Conservation (phyloP, 192 early-diverging fungal genomes). For the Gaertneriomyces sp. region DNA sequence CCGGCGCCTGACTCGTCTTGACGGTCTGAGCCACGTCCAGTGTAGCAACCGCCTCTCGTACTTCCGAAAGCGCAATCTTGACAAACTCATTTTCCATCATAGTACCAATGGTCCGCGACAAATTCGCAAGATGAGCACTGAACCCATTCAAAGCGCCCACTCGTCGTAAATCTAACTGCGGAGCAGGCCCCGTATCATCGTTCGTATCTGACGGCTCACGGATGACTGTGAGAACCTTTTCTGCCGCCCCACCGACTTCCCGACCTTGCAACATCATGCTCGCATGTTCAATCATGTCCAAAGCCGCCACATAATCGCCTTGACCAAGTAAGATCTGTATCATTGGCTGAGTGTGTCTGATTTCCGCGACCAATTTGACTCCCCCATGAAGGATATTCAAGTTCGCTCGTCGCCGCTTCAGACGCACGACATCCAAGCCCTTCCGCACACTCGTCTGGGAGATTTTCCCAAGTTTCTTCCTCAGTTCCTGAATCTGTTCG, state of each 20-base stretch:
- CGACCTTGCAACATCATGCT: slow-evolving; percentile 53
- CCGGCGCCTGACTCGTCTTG: slow-evolving; percentile 24
- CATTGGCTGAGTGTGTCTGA: slow-evolving; percentile 75
- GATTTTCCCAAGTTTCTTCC: slow-evolving; percentile 64
- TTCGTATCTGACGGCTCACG: neutral
- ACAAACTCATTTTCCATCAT: slow-evolving; percentile 77
- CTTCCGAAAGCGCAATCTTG: slow-evolving; percentile 58
- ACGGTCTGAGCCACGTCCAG: slow-evolving; percentile 34
- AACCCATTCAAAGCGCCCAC: slow-evolving; percentile 60
- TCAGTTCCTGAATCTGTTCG: slow-evolving; percentile 75
- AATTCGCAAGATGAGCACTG: slow-evolving; percentile 56
- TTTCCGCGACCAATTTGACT: slow-evolving; percentile 69
- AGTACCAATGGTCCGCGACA: slow-evolving; percentile 60
- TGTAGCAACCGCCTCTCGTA: slow-evolving; percentile 49
- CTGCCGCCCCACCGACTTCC: slow-evolving; percentile 33
- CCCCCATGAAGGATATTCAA: slow-evolving; percentile 63
- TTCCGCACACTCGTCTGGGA: slow-evolving; percentile 65
- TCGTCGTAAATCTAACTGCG: slow-evolving; percentile 55
- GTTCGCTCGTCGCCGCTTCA: slow-evolving; percentile 73
- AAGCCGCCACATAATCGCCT: slow-evolving; percentile 80
- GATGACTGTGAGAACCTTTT: too few species aligned
- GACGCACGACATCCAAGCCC: slow-evolving; percentile 77
- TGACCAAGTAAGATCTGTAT: slow-evolving; percentile 79
- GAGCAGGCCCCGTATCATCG: slow-evolving; percentile 27
- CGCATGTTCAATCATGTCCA: slow-evolving; percentile 85